Conservation (phyloP, 164 flowering plant genomes). For the Vitis cinerea region DNA sequence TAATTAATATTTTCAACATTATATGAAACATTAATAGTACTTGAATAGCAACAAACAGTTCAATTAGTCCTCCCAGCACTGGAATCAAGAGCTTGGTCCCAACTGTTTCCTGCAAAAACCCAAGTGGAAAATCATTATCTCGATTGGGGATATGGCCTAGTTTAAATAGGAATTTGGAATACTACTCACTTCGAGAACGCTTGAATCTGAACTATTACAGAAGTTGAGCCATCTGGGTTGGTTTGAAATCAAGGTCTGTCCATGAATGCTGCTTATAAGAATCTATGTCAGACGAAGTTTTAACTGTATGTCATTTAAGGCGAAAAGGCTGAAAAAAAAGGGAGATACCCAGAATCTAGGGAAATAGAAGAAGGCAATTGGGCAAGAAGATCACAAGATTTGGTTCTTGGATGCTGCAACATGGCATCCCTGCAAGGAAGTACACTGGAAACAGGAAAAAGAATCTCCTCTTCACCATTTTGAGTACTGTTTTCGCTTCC, state of each 20-base stretch:
- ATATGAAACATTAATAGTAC: slow-evolving; percentile 25
- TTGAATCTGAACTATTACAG: slow-evolving; percentile 33
- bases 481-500: slow-evolving; percentile 40
- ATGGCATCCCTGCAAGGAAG: slow-evolving; percentile 62
- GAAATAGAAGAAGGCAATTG: slow-evolving; percentile 65
- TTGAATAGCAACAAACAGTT: slow-evolving; percentile 59
- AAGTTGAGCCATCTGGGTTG: slow-evolving; percentile 66
- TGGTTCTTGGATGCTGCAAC: slow-evolving; percentile 62
- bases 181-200: slow-evolving; percentile 30
- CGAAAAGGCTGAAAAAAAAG: no score
- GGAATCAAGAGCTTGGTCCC: slow-evolving; percentile 68
- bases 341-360: slow-evolving; percentile 60
- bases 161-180: no score
- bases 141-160: no score
- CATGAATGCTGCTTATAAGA: slow-evolving; percentile 42
- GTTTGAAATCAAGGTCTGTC: slow-evolving; percentile 57
- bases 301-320: no score
- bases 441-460: slow-evolving; percentile 40
- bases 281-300: no score
- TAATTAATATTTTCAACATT: no score
- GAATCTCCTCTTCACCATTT: slow-evolving; percentile 39
- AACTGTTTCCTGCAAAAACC: slow-evolving; percentile 40
- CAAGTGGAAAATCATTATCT: not conserved
- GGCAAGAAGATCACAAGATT: slow-evolving; percentile 60
- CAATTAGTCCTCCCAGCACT: slow-evolving; percentile 55